Conservation (phyloP, 345 rosid genomes). For the Moringa oleifera region DNA sequence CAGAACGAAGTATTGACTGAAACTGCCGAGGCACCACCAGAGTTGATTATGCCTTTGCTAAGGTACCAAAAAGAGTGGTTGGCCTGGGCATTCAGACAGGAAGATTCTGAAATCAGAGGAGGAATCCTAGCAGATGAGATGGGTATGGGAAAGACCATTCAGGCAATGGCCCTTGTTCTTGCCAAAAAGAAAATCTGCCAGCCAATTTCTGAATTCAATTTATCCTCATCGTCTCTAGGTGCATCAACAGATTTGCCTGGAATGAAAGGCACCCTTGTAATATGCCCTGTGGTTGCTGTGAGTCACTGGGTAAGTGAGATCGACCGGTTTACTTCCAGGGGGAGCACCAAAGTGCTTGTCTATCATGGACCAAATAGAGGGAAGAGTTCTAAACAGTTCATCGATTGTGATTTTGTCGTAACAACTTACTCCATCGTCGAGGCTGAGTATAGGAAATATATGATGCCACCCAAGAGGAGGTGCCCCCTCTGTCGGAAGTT, state of each 20-base stretch:
- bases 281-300: slow-evolving; percentile 93
- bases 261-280: slow-evolving; percentile 62
- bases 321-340: slow-evolving; percentile 61
- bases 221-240: slow-evolving; percentile 16
- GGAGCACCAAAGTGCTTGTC: slow-evolving; percentile 73
- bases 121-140: slow-evolving; percentile 99
- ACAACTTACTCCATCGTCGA: slow-evolving; percentile 85
- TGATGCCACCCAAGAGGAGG: slow-evolving; percentile 62
- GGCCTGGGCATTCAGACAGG: slow-evolving; percentile 92
- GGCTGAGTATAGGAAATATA: slow-evolving; percentile 62
- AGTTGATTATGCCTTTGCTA: slow-evolving; percentile 63
- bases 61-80: slow-evolving; percentile 95
- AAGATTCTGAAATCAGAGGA: slow-evolving; percentile 55
- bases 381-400: slow-evolving; percentile 43
- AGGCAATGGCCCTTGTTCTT: slow-evolving; percentile 92
- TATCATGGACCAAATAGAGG: slow-evolving; percentile 80
- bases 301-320: slow-evolving; percentile 90
- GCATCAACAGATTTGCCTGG: slow-evolving; percentile 31
- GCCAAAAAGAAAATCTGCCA: slow-evolving; percentile 45
- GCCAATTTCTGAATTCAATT: slow-evolving; percentile 15
- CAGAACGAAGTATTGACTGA: slow-evolving; percentile 40
- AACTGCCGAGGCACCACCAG: slow-evolving; percentile 61
- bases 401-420: slow-evolving; percentile 72
- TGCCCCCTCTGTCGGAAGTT: slow-evolving; percentile 64
- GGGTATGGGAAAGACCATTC: slow-evolving; percentile 99